Percentiles rank a stretch among this genome's conserved stretches.
These are phyloP conservation scores for Jackrogersella multiformis DNA, from an alignment of 495 filamentous ascomycete species.

Conservation along the genomic window DNA sequence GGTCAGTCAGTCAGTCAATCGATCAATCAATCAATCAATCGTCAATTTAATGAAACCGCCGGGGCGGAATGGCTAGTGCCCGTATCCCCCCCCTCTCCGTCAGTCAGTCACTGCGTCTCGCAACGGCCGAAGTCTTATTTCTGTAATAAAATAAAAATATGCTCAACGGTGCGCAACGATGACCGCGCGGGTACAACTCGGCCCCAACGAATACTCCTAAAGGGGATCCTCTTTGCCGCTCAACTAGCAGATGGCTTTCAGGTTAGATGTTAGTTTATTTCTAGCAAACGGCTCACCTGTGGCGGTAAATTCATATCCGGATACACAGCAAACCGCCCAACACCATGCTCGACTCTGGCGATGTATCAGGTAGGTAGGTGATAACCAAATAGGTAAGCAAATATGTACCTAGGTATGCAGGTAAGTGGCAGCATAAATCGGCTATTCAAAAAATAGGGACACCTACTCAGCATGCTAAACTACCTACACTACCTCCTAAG, in stretches of 20 bases:
- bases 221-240: conserved; percentile 34
- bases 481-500: too few relatives aligned
- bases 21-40: too few relatives aligned
- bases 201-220: conserved; percentile 11
- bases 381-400: too few relatives aligned
- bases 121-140: conserved; percentile 7
- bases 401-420: background rate
- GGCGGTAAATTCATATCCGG: conserved; percentile 27
- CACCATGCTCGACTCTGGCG: conserved; percentile 1
- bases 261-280: conserved; percentile 29
- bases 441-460: conserved; percentile 9
- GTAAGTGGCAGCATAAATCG: conserved; percentile 5
- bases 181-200: conserved; percentile 36
- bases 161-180: conserved; percentile 5
- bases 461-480: conserved; percentile 25
- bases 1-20: conserved; percentile 33
- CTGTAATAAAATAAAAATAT: conserved; percentile 14
- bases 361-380: too few relatives aligned
- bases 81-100: conserved; percentile 9
- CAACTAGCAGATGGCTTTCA: conserved; percentile 33
- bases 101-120: conserved; percentile 5
- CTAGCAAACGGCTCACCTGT: conserved; percentile 26
- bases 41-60: conserved; percentile 36
- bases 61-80: conserved; percentile 32
- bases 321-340: conserved; percentile 29